Evolutionary conservation across 192 early-diverging fungal genomes (phyloP), one percentile per base, ranked within the genome.

Genomic region (Coemansia sp.): DNA sequence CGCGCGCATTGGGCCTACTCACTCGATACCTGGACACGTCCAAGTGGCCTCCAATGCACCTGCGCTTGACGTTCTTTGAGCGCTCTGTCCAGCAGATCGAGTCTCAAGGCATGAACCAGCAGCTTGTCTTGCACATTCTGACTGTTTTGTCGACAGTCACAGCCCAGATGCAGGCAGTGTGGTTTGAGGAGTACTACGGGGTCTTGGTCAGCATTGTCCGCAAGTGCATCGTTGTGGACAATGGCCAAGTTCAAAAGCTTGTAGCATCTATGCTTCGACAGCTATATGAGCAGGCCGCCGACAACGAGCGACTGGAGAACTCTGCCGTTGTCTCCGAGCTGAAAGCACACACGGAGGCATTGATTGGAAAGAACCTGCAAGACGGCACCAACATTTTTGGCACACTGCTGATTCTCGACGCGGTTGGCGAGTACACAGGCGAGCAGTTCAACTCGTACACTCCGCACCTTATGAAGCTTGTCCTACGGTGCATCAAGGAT

Each of bases 401-500:
- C 18, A 87, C 86, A 8, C 66, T 93, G 32, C 84, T 82, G 21
- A 75, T 89, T 11, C 78, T 93, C 38, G 83, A 90, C 50, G 88
- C 89, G 22, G 81, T 84, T 0, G 77, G 84, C 56, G 81, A 84
- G 52, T 80, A 81, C 43, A 80, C 80, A 2, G 83, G 84, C 60
- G 87, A 88, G 56, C 83, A 86, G 21, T 77, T 92, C 29, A 87
- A 92, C 71, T 67, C 73, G 26, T 87, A 88, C 65, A 81, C 95
- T 5, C 78, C 87, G 14, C 86, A 85, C 21, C 62, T 98, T 39
- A 88, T 95, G 74, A 92, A 92, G 60, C 70, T 94, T 5, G 74
- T 97, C 0, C 87, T 90, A 63, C 91, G 89, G 67, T 81, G 95
- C 19, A 87, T 90, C 32, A 95, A 90, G 63, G 95, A 95, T 29